Evolutionary conservation across 768 basidiomycete species (phyloP).

Genomic region (Cantharellus cinnabarinus): DNA sequence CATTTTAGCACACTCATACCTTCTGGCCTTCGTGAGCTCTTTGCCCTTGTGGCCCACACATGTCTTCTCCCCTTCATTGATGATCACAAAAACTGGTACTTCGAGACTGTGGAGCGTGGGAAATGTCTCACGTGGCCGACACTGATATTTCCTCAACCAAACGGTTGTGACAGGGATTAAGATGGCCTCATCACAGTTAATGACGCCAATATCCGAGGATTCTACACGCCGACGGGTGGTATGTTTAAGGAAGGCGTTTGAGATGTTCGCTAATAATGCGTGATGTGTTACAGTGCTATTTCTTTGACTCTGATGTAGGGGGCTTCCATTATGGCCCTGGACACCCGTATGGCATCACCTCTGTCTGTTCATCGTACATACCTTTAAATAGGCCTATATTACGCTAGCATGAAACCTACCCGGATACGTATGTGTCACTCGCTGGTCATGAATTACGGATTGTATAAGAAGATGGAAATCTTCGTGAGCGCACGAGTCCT

Average conservation of each 20-base stretch:
- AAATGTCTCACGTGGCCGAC: too few relatives aligned
- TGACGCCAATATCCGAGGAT: not conserved
- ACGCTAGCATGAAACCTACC: constrained; percentile 79
- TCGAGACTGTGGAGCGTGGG: too few relatives aligned
- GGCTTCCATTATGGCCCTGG: constrained; percentile 99
- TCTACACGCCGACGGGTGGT: not conserved
- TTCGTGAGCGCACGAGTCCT: constrained; percentile 40
- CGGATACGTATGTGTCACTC: constrained; percentile 99
- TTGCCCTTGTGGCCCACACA: too few relatives aligned
- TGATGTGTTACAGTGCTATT: constrained; percentile 55
- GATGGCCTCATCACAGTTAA: not conserved
- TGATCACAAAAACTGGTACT: too few relatives aligned
- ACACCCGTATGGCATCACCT: constrained; percentile 43
- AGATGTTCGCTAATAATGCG: not conserved
- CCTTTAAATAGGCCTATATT: not conserved
- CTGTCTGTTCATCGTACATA: not conserved
- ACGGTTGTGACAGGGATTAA: too few relatives aligned
- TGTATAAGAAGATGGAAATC: constrained; percentile 99
- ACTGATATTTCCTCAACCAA: too few relatives aligned
- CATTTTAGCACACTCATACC: too few relatives aligned
- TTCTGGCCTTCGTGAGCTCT: too few relatives aligned
- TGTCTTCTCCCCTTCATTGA: too few relatives aligned
- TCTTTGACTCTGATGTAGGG: constrained; percentile 98
- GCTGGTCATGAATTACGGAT: constrained; percentile 96
- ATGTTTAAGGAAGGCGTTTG: not conserved